phyloP scores from a whole-genome alignment of 2,329 filamentous ascomycete species.

The Xylariales sp. region DNA sequence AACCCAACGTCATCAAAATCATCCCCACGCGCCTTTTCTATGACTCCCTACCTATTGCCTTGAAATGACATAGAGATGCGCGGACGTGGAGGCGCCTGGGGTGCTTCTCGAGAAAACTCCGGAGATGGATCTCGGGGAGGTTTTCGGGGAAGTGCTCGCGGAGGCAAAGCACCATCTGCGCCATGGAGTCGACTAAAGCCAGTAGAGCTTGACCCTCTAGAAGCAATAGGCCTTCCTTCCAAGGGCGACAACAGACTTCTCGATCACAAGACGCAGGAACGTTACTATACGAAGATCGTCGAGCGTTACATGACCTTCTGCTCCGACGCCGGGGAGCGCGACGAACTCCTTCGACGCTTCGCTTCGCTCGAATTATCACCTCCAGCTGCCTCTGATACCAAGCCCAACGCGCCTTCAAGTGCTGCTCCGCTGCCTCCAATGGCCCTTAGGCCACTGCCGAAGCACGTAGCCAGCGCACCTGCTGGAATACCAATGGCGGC shows the following conservation, averaged over 20 bases:
- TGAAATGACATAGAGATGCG: conserved; percentile 28
- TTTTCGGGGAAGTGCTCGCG: conserved; percentile 15
- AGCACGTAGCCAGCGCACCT: conserved; percentile 10
- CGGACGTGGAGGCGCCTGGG: conserved; percentile 24
- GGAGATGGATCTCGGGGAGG: too few relatives aligned
- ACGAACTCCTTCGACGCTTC: conserved; percentile 72
- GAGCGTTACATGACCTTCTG: conserved; percentile 89
- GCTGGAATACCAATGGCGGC: conserved; percentile 1
- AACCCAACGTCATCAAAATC: background rate
- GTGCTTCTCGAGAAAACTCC: conserved; percentile 17
- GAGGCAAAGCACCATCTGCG: conserved; percentile 40
- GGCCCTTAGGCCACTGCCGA: conserved; percentile 16
- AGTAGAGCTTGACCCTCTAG: conserved; percentile 69
- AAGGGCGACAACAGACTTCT: conserved; percentile 82
- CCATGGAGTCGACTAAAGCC: conserved; percentile 71
- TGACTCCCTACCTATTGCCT: background rate
- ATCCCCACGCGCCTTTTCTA: background rate
- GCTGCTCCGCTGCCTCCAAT: too few relatives aligned
- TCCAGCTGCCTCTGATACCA: conserved; percentile 15
- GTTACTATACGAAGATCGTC: conserved; percentile 81
- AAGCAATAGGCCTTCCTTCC: conserved; percentile 78
- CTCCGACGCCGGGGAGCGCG: conserved; percentile 64
- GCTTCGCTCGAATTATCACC: conserved; percentile 50
- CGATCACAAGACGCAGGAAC: conserved; percentile 73
- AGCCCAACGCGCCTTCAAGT: background rate